Conservation (phyloP, 1,284 basidiomycete genomes). For the Athelia psychrophila region DNA sequence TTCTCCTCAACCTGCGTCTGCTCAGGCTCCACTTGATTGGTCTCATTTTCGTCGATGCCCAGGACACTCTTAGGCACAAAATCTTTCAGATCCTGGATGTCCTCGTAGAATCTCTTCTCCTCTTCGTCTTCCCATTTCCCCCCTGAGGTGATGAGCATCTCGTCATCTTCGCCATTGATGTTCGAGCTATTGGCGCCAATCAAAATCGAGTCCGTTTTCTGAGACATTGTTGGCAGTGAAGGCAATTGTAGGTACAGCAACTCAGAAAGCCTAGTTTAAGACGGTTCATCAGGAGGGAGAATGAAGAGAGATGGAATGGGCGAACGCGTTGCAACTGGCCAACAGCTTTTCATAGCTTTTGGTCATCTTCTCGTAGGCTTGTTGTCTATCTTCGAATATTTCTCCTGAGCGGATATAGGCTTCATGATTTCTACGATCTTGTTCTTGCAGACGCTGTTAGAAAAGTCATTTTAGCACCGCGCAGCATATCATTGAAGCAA, state of each 20-base stretch:
- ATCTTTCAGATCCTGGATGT: conserved; percentile 88
- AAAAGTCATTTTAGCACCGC: conserved; percentile 6
- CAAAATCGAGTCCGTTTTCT: conserved; percentile 76
- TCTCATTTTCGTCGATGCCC: conserved; percentile 68
- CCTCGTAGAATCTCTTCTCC: conserved; percentile 92
- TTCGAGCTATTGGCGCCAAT: conserved; percentile 57
- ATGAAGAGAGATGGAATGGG: conserved; percentile 7
- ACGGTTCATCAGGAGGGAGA: conserved; percentile 1
- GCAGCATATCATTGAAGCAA: conserved; percentile 2
- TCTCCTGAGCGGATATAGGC: conserved; percentile 98
- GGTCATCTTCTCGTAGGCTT: conserved; percentile 98
- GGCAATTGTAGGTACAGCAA: conserved; percentile 83
- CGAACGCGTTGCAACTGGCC: conserved; percentile 80
- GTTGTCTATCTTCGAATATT: conserved; percentile 98
- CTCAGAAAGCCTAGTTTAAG: conserved; percentile 73
- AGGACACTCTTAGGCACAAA: conserved; percentile 88
- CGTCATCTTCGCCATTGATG: conserved; percentile 44
- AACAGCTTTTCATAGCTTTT: conserved; percentile 92
- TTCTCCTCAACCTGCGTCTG: conserved; percentile 38
- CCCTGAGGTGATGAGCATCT: conserved; percentile 53
- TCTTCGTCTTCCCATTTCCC: conserved; percentile 99
- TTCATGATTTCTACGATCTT: conserved; percentile 95
- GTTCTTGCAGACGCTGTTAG: conserved; percentile 88
- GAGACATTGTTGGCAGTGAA: conserved; percentile 73
- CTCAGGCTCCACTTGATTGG: conserved; percentile 3